Base-by-base conservation (phyloP, 2,329 filamentous ascomycete genomes). In the Ceratocystis destructans region DNA sequence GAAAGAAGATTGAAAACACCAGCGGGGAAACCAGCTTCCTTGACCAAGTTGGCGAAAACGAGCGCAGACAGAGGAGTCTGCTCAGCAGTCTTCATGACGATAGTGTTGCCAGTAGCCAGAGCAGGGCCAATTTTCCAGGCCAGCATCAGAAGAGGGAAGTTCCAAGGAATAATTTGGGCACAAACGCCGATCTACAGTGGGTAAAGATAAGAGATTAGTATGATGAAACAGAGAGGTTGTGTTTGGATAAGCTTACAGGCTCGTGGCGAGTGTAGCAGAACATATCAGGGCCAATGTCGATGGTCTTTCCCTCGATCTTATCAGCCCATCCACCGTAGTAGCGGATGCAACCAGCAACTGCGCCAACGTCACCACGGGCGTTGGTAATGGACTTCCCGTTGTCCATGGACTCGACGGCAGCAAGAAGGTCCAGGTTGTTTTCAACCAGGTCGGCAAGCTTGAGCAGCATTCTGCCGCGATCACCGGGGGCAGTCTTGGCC, bases 1-100 rank as follows among this genome's bases (percentile, higher is more conserved):
- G 87, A 88, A 31, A 91, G 71, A 66, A 91, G 80, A 73, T 90
- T 91, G 71, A 91, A 77, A 7, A 90, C 87, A 41, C 88, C 88
- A 0, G 87, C 82, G 1, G 88, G 88, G 71, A 91, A 90, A 0
- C 88, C 88, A 2, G 87, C 87, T 70, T 90, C 80, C 68, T 83
- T 81, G 69, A 90, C 79, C 17, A 91, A 77, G 41, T 82, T 82
- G 0, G 75, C 75, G 1, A 77, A 70, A 28, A 65, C 68, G 2
- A 72, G 71, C 2, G 67, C 61, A 20, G 78, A 77, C 64, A 84
- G 72, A 0, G 81, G 81, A 0, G 80, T 77, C 71, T 82, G 82
- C 71, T 83, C 81, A 28, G 76, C 78, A n/a, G 76, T 76, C 72
- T 84, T 83, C 25, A 83, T 68, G 3, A 83, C 77, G 25, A 83